Evolutionary conservation across 495 filamentous ascomycete species (phyloP), one percentile per base, ranked within the genome.

Genomic region (Pyrenula aspistea): DNA sequence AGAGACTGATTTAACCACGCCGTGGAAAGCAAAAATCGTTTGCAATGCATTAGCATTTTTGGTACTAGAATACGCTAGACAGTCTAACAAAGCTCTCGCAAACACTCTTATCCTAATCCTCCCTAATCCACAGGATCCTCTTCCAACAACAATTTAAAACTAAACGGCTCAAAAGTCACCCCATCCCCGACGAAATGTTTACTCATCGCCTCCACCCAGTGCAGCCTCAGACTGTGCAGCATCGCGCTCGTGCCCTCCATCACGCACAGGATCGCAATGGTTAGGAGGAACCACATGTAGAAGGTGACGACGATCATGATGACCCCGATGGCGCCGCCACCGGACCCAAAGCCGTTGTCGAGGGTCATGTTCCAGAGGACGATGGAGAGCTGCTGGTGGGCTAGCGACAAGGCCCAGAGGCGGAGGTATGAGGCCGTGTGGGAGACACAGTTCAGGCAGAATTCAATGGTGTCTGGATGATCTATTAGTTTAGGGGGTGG

Each of bases 141-240:
- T 68, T 98, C 93, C 56, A 98, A 70, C 60, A 96, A 70, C 20
- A 82, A 76, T 74, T 85, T 84, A 67, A 97, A 97, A 65, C 86
- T 91, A 69, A 98, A 97, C 10, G 93, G 93, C 62, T 86, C 76
- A 72, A 99, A 97, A 42, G 91, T 76, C 67, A 93, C 79, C 49
- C 93, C 93, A 55, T 91, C 91, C 59, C 95, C 95, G 67, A 96
- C 86, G 74, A 96, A 96, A 76, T 96, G 95, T 73, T 98, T 98
- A 73, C 89, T 93, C 83, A 97, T 96, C n/a, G 93, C 91, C 69
- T 99, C 93, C 57, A 99, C 93, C 93, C 93, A 99, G 65, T 96
- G 94, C 57, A 99, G 79, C 76, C 93, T 83, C 61, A 99, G 77
- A 58, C 87, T 90, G 71, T 97, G 94, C 75, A 96, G 80, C 88